Conservation (phyloP, 768 basidiomycete species). For the Podaxis sp. region DNA sequence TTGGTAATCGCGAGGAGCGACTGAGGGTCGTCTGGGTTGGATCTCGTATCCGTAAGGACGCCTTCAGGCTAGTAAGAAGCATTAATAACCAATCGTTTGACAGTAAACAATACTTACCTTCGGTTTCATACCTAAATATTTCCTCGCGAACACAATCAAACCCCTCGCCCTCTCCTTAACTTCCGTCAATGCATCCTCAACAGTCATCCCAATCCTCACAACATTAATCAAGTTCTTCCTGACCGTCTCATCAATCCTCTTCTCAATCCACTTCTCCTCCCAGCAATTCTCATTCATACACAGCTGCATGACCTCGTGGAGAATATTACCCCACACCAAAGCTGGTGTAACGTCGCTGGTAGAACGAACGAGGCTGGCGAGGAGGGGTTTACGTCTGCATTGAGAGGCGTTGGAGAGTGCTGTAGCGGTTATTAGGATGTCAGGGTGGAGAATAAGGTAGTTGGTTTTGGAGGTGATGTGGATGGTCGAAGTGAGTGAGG, state of each 20-base stretch:
- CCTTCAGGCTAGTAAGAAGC: constrained; percentile 51
- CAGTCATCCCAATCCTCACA: constrained; percentile 53
- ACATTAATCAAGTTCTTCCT: constrained; percentile 57
- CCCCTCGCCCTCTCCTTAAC: constrained; percentile 53
- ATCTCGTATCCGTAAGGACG: constrained; percentile 65
- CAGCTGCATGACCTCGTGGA: constrained; percentile 88
- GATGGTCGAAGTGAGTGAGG: constrained; percentile 42
- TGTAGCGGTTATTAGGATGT: constrained; percentile 88
- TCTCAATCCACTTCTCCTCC: constrained; percentile 63
- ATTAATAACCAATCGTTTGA: background rate
- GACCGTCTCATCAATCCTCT: constrained; percentile 56
- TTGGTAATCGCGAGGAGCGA: constrained; percentile 71
- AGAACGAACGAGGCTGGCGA: constrained; percentile 62
- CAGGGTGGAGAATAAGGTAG: constrained; percentile 86
- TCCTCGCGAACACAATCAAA: constrained; percentile 59
- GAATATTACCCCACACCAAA: constrained; percentile 88
- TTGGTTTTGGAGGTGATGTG: constrained; percentile 63
- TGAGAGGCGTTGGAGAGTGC: constrained; percentile 80
- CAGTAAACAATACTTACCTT: constrained; percentile 44
- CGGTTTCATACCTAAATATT: constrained; percentile 63
- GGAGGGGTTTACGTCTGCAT: constrained; percentile 85
- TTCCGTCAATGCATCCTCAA: constrained; percentile 25
- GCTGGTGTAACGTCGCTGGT: constrained; percentile 62
- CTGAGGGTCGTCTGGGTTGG: constrained; percentile 41
- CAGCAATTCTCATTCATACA: constrained; percentile 64